Conservation (phyloP, 2,329 filamentous ascomycete genomes). For the Aureobasidium sp. region DNA sequence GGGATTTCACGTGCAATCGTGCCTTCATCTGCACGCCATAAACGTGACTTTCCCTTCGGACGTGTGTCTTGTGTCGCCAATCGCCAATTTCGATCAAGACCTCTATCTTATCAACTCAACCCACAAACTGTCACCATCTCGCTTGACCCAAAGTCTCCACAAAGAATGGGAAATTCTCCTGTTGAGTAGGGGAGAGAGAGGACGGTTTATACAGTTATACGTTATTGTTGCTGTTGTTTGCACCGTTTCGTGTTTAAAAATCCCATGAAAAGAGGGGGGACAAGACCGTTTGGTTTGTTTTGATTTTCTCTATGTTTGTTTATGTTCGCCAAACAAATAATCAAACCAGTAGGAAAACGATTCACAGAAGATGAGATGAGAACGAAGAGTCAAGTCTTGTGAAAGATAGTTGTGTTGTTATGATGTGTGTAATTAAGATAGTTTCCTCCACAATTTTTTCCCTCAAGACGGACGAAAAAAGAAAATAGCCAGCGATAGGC, state of each 20-base stretch:
- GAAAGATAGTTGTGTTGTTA: not conserved
- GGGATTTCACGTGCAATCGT: not conserved
- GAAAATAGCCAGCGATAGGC: not conserved
- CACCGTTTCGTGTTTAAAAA: constrained; percentile 12
- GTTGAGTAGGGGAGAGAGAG: not conserved
- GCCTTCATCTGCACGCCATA: not conserved
- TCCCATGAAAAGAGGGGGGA: not conserved
- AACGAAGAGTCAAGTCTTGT: not conserved
- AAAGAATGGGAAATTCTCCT: not conserved
- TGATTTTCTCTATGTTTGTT: not conserved
- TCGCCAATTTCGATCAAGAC: not conserved
- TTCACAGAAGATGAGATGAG: not conserved
- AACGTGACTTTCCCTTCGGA: not conserved
- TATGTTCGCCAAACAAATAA: not conserved
- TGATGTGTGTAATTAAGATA: not conserved
- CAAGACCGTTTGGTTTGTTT: constrained; percentile 5
- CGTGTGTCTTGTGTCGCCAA: not conserved
- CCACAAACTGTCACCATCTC: not conserved
- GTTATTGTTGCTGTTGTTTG: not conserved
- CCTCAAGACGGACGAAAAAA: not conserved
- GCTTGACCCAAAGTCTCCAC: not conserved
- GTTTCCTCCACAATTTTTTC: not conserved
- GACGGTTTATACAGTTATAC: not conserved
- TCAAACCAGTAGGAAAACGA: not conserved
- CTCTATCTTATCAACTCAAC: not conserved